Base-by-base conservation (phyloP, 345 rosid genomes). In the Pistacia atlantica region DNA sequence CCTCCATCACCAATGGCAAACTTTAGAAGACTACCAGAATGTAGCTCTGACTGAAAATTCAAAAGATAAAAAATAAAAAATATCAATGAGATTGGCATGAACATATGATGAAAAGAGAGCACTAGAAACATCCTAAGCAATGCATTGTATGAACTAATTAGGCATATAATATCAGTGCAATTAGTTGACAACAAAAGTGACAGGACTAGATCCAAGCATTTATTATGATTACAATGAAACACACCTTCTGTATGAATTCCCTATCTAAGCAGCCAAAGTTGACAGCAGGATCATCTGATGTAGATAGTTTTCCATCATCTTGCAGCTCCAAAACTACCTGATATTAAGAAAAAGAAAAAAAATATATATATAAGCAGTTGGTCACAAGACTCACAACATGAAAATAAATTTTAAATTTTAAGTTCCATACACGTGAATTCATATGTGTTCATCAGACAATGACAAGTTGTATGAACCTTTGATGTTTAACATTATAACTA, bases 261-360 rank as follows among this genome's bases (percentile, higher is more conserved):
- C 76, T 75, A 14, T 90, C 86, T 81, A 96, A 81, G 86, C 90
- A 85, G 76, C 92, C 88, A 79, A 96, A 88, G 42, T 77, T 73
- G 65, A 91, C 93, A 28, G 93, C 88, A 80, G 95, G 97, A 76
- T 92, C 95, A 84, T 96, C 99, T 57, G 97, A 93, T 52, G 99
- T 91, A 64, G 84, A 84, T 74, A 96, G 71, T 80, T 86, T 86
- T n/a, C 97, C 90, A 80, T 91, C 95, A 56, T 86, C 92, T 83
- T 89, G 95, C 73, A 96, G 84, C 87, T 91, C 97, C 90, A 96
- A 87, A 65, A 93, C 98, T 57, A 92, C 88, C 99, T 93, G 80
- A 61, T 60, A 22, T 46, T n/a, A 18, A 22, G 14, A 38, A 28
- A 8, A 64, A 57, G 25, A 22, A 31, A 69, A 31, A 25, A 11